Evolutionary conservation across 116 monocot species (phyloP), one percentile per base, ranked within the genome.

Genomic region (Iris pallida): DNA sequence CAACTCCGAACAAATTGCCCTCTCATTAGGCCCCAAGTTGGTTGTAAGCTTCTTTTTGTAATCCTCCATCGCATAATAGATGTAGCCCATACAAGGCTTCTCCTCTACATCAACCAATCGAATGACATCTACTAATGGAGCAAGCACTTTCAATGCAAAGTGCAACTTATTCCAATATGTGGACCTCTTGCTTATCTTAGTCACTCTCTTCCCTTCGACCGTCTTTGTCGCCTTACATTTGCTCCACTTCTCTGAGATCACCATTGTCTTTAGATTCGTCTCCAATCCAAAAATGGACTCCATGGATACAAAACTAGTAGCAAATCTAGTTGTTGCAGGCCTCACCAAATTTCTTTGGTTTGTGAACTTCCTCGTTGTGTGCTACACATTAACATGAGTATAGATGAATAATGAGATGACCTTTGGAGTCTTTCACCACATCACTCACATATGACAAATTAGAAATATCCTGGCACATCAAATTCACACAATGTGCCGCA

Each of bases 91-190:
- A 53, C 53, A 53, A 53, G 53, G 53, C 53, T 4, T 53, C 15
- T 53, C 53, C 15, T 53, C 53, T 1, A 15, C 53, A 0, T 53
- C 53, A 2, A 53, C 53, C 53, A 53, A 4, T 53, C 53, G 53
- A 53, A 53, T 53, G 15, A 53, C 0, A 53, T 53, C 4, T 12
- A 4, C 53, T 53, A 53, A 53, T 4, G 53, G 53, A 53, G 53
- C 53, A 53, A 53, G 53, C 15, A 53, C 53, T 53, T 53, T 53
- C n/a, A 53, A 4, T 53, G 53, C 53, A 53, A 53, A 53, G 15
- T 53, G 53, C 15, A 53, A 53, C 53, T 53, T 53, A 53, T 53
- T 53, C 53, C 53, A 53, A 53, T 12, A 53, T 53, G 53, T 53
- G 53, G 53, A 53, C 53, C 53, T 53, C 53, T 4, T 53, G 10